phyloP scores from a whole-genome alignment of 805 yeast species.

The Yarrowia sp. region DNA sequence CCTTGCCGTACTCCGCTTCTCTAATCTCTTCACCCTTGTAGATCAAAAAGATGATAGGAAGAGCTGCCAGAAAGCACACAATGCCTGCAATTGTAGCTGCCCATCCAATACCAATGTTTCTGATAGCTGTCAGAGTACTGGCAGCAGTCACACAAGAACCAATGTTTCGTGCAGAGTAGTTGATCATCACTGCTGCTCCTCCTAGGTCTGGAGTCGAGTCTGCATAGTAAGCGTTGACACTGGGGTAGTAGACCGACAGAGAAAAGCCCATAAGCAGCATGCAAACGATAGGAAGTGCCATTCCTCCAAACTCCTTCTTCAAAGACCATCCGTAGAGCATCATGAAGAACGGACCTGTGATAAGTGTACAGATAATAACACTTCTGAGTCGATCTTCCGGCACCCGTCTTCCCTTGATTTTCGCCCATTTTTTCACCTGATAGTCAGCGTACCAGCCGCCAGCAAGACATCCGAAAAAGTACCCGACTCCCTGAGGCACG shows the following conservation, averaged over 20 bases:
- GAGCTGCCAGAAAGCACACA: constrained; percentile 45
- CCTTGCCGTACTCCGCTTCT: constrained; percentile 11
- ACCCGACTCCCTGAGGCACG: constrained; percentile 64
- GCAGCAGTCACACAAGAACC: constrained; percentile 62
- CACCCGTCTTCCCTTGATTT: constrained; percentile 53
- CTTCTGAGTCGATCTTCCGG: constrained; percentile 62
- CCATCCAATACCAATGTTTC: constrained; percentile 64
- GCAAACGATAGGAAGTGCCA: constrained; percentile 60
- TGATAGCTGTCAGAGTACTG: constrained; percentile 56
- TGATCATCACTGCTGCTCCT: constrained; percentile 64
- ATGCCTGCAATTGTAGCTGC: constrained; percentile 59
- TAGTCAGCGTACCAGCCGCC: constrained; percentile 64
- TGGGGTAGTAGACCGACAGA: constrained; percentile 61
- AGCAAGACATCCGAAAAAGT: constrained; percentile 57
- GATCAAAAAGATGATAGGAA: constrained; percentile 8
- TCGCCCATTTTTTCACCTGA: constrained; percentile 54
- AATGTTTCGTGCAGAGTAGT: constrained; percentile 59
- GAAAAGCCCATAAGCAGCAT: constrained; percentile 59
- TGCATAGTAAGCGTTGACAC: constrained; percentile 63
- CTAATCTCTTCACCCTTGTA: constrained; percentile 5
- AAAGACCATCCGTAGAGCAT: constrained; percentile 63
- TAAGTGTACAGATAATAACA: constrained; percentile 52
- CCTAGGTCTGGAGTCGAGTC: constrained; percentile 62
- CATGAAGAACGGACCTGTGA: constrained; percentile 56
- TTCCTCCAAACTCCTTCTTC: constrained; percentile 59